Evolutionary conservation across 495 filamentous ascomycete genomes (phyloP).

Genomic region (Aspergillus diversus): DNA sequence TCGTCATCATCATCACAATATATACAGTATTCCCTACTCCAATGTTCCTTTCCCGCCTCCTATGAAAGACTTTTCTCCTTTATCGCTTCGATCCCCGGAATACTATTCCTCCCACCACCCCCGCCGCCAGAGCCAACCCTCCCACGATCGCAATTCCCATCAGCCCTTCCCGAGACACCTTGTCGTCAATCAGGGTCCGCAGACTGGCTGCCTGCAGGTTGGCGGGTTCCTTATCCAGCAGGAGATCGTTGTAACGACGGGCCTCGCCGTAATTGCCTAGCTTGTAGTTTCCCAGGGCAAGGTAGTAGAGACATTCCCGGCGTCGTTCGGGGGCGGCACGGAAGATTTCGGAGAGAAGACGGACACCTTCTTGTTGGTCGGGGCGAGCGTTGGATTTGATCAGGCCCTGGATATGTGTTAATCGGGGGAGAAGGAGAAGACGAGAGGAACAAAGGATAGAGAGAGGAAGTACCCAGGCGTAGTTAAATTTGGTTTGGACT

Average conservation of each 20-base stretch:
- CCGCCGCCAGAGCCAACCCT: slow-evolving; percentile 88
- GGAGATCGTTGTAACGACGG: slow-evolving; percentile 86
- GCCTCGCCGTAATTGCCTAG: slow-evolving; percentile 96
- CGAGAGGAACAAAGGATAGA: background rate
- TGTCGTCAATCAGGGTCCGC: slow-evolving; percentile 86
- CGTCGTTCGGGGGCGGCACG: slow-evolving; percentile 86
- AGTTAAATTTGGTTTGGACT: slow-evolving; percentile 99
- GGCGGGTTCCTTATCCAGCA: slow-evolving; percentile 84
- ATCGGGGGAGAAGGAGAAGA: too few species aligned
- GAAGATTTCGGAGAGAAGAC: slow-evolving; percentile 95
- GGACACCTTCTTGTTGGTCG: slow-evolving; percentile 95
- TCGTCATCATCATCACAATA: slow-evolving; percentile 22
- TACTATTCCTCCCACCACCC: slow-evolving; percentile 86
- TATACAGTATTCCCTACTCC: slow-evolving; percentile 21
- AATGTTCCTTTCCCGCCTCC: slow-evolving; percentile 28
- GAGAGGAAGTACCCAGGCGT: slow-evolving; percentile 76
- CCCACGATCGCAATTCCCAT: slow-evolving; percentile 97
- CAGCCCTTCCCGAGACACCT: slow-evolving; percentile 90
- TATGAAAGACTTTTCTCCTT: slow-evolving; percentile 17
- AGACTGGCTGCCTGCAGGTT: slow-evolving; percentile 90
- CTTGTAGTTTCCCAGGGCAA: slow-evolving; percentile 96
- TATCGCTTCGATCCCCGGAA: slow-evolving; percentile 67
- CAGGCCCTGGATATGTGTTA: slow-evolving; percentile 63
- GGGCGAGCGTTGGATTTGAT: slow-evolving; percentile 84
- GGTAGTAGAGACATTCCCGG: slow-evolving; percentile 96